These are phyloP conservation scores for Tricholoma saponaceum DNA, from an alignment of 768 basidiomycete genomes.

Conservation along the genomic window DNA sequence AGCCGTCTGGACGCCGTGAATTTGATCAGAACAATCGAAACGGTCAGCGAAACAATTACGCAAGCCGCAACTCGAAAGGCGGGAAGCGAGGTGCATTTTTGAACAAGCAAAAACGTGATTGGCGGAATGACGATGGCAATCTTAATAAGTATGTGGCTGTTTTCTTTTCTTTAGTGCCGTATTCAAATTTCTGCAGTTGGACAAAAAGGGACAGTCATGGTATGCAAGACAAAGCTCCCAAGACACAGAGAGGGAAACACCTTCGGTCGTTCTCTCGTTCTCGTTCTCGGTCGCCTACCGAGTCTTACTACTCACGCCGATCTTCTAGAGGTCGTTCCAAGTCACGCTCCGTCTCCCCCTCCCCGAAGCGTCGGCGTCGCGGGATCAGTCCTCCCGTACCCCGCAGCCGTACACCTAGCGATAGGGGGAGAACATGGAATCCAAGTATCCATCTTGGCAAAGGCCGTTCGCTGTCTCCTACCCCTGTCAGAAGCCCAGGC, in stretches of 20 bases:
- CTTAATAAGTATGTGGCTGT: conserved; percentile 65
- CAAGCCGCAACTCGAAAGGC: conserved; percentile 23
- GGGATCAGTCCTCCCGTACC: conserved; percentile 45
- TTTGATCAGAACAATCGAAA: conserved; percentile 37
- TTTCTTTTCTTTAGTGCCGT: conserved; percentile 2
- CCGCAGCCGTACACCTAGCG: conserved; percentile 47
- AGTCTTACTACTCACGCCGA: conserved; percentile 59
- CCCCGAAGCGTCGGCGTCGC: conserved; percentile 48
- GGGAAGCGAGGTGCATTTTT: conserved; percentile 29
- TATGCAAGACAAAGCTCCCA: conserved; percentile 33
- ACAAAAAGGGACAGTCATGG: conserved; percentile 50
- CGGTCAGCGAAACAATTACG: conserved; percentile 27
- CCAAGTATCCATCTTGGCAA: conserved; percentile 17
- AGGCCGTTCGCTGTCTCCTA: conserved; percentile 35
- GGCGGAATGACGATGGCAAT: conserved; percentile 59
- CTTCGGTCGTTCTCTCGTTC: conserved; percentile 52
- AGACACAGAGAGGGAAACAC: conserved; percentile 40
- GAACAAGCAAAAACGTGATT: conserved; percentile 42
- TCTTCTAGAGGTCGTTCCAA: conserved; percentile 65
- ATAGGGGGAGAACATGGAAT: conserved; percentile 36
- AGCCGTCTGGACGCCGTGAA: conserved; percentile 39
- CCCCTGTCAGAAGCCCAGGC: conserved; percentile 27
- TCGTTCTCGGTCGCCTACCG: conserved; percentile 57
- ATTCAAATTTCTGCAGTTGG: conserved; percentile 45
- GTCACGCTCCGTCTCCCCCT: conserved; percentile 58